Percentiles rank a stretch among this genome's conserved stretches.
phyloP scores from a whole-genome alignment of 306 rosid genomes.

The Cotoneaster glaucophyllus region DNA sequence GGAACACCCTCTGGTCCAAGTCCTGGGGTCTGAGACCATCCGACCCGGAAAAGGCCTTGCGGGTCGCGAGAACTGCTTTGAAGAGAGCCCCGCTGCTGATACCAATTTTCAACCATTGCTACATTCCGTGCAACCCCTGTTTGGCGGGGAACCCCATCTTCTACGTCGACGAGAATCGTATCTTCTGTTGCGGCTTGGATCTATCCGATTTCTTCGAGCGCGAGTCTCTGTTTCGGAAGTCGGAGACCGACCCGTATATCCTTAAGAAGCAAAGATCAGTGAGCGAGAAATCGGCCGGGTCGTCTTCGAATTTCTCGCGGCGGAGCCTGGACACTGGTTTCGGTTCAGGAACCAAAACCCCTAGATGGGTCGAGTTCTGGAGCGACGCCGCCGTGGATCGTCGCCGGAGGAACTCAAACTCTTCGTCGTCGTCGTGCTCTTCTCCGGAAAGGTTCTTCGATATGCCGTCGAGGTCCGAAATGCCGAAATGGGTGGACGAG shows the following conservation, averaged over 20 bases:
- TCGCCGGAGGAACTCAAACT: slow-evolving; percentile 60
- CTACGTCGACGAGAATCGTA: slow-evolving; percentile 83
- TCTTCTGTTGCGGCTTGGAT: slow-evolving; percentile 90
- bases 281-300: slow-evolving; percentile 70
- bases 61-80: slow-evolving; percentile 69
- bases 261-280: slow-evolving; percentile 72
- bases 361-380: slow-evolving; percentile 99
- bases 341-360: slow-evolving; percentile 58
- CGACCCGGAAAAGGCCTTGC: slow-evolving; percentile 77
- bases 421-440: slow-evolving; percentile 35
- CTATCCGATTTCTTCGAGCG: slow-evolving; percentile 90
- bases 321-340: slow-evolving; percentile 61
- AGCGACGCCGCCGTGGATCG: slow-evolving; percentile 81
- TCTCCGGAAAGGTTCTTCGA: slow-evolving; percentile 79
- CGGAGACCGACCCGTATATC: slow-evolving; percentile 41
- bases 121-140: slow-evolving; percentile 90
- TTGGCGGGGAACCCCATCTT: slow-evolving; percentile 89
- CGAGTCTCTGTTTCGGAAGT: slow-evolving; percentile 52
- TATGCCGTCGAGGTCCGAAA: slow-evolving; percentile 31
- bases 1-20: slow-evolving; percentile 80
- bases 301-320: slow-evolving; percentile 52
- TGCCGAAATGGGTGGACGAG: slow-evolving; percentile 79
- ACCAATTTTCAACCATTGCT: slow-evolving; percentile 91
- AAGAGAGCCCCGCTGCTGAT: slow-evolving; percentile 91
- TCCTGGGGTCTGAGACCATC: slow-evolving; percentile 82